Percentiles rank a stretch among this genome's conserved stretches.
Evolutionary conservation across 441 rosid genomes (phyloP).

Genomic region (Arabidopsis lyrata): DNA sequence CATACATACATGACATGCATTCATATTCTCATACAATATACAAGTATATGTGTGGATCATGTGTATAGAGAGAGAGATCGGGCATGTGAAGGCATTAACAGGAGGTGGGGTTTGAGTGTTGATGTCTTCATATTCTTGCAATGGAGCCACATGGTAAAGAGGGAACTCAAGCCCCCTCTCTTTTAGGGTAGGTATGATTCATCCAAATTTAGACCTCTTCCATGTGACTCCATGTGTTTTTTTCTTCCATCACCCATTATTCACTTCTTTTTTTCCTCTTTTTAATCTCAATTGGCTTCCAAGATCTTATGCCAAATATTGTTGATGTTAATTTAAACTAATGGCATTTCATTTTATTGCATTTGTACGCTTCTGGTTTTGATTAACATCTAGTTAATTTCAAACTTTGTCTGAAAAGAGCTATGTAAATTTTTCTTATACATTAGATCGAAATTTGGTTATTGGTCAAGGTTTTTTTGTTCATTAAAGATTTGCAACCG

Average conservation of each 20-base stretch:
- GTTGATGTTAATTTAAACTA: background rate
- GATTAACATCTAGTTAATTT: background rate
- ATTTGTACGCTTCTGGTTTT: background rate
- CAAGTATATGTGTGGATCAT: constrained; percentile 29
- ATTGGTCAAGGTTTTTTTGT: background rate
- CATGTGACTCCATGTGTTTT: constrained; percentile 49
- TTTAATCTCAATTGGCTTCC: background rate
- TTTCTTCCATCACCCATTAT: constrained; percentile 29
- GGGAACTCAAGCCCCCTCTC: constrained; percentile 33
- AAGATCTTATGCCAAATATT: background rate
- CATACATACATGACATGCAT: constrained; percentile 18
- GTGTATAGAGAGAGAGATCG: background rate
- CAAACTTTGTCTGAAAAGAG: background rate
- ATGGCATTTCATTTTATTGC: background rate
- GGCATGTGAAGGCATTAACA: constrained; percentile 45
- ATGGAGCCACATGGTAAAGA: constrained; percentile 42
- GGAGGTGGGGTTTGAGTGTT: constrained; percentile 44
- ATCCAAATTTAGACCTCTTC: constrained; percentile 35
- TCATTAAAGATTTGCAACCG: background rate
- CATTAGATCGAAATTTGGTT: background rate
- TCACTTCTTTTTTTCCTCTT: constrained; percentile 17
- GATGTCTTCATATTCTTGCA: constrained; percentile 42
- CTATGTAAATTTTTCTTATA: background rate
- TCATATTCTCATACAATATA: constrained; percentile 25
- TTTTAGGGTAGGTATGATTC: constrained; percentile 45